phyloP scores from a whole-genome alignment of 2,329 filamentous ascomycete species.

The Xylaria sp. region DNA sequence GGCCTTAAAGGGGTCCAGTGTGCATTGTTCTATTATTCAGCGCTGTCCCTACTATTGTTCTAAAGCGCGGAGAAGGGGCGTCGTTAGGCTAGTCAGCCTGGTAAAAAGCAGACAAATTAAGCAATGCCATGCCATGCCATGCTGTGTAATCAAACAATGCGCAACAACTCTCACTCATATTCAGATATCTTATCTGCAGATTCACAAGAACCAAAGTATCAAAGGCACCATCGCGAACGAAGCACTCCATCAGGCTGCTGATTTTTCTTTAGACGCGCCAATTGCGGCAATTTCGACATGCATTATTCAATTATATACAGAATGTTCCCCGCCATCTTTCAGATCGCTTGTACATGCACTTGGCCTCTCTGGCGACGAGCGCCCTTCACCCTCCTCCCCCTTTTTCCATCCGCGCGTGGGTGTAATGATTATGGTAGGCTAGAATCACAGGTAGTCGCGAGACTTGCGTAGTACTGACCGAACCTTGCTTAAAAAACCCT shows the following conservation, averaged over 20 bases:
- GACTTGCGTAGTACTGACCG: slow-evolving; percentile 25
- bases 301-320: slow-evolving; percentile 39
- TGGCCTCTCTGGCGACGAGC: slow-evolving; percentile 7
- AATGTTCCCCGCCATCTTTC: slow-evolving; percentile 19
- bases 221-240: not conserved
- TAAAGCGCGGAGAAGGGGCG: too few relatives aligned
- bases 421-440: slow-evolving; percentile 8
- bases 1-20: not conserved
- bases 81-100: too few relatives aligned
- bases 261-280: slow-evolving; percentile 8
- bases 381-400: not conserved
- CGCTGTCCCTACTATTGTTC: not conserved
- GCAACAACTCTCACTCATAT: too few relatives aligned
- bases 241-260: not conserved
- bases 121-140: too few relatives aligned
- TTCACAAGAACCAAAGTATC: not conserved
- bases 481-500: slow-evolving; percentile 17
- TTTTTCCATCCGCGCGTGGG: slow-evolving; percentile 3
- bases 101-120: too few relatives aligned
- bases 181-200: not conserved
- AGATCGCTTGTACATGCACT: slow-evolving; percentile 30
- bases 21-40: not conserved
- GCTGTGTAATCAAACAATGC: too few relatives aligned
- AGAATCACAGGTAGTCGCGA: slow-evolving; percentile 26
- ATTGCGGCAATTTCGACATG: slow-evolving; percentile 16